Evolutionary conservation across 768 basidiomycete species (phyloP).

Genomic region (Trametes punicea): DNA sequence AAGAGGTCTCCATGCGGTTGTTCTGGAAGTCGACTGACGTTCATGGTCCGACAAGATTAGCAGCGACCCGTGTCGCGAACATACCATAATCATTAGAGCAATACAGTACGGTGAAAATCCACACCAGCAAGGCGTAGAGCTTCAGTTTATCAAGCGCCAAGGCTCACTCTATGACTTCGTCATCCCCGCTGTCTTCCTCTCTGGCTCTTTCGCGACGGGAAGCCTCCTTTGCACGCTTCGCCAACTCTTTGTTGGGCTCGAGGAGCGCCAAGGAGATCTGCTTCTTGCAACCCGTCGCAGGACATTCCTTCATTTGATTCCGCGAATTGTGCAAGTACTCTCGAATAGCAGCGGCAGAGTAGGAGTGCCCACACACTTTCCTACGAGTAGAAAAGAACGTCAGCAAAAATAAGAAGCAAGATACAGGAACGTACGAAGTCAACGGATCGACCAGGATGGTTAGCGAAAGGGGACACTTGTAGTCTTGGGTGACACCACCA

Average conservation of each 20-base stretch:
- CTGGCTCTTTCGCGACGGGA: constrained; percentile 44
- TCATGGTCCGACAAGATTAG: too few species aligned
- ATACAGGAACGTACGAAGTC: constrained; percentile 62
- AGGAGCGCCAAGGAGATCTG: constrained; percentile 50
- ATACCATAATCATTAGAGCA: background rate
- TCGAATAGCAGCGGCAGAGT: constrained; percentile 66
- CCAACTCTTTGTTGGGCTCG: constrained; percentile 53
- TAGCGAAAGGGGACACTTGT: constrained; percentile 81
- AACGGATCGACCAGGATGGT: constrained; percentile 65
- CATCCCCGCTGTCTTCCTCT: constrained; percentile 36
- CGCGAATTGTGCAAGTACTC: constrained; percentile 51
- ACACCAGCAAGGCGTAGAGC: background rate
- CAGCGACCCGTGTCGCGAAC: too few species aligned
- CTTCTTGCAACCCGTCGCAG: constrained; percentile 70
- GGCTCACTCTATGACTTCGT: constrained; percentile 53
- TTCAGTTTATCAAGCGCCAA: background rate
- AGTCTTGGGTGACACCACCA: constrained; percentile 80
- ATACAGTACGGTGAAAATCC: constrained; percentile 1
- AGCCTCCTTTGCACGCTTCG: constrained; percentile 57
- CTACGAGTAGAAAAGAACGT: constrained; percentile 35
- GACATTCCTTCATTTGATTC: constrained; percentile 45
- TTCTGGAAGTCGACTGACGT: too few species aligned
- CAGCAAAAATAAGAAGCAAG: background rate
- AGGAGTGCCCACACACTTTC: constrained; percentile 74
- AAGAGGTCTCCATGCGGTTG: too few species aligned